A percentile compares a stretch with the other conserved stretches of the same genome.
These are phyloP conservation scores for Penicillium pancosmium DNA, from an alignment of 495 filamentous ascomycete species.

Conservation along the genomic window DNA sequence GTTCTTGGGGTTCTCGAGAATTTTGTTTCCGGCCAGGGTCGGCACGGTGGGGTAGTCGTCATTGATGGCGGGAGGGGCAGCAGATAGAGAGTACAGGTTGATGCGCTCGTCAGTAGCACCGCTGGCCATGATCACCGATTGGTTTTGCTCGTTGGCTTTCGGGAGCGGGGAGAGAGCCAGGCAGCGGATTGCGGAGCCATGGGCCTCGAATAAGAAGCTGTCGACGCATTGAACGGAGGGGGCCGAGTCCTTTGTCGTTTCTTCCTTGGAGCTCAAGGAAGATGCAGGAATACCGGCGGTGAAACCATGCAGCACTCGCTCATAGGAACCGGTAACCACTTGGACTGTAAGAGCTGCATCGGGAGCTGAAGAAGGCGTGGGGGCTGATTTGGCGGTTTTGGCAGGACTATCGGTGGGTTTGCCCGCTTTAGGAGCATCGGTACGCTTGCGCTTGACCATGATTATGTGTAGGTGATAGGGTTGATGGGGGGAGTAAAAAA, in stretches of 20 bases:
- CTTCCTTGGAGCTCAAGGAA: constrained; percentile 25
- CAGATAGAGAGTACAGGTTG: constrained; percentile 90
- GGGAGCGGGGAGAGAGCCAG: constrained; percentile 84
- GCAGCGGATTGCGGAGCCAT: constrained; percentile 86
- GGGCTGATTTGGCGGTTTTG: constrained; percentile 40
- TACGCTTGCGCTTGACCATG: constrained; percentile 82
- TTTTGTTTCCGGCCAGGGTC: constrained; percentile 65
- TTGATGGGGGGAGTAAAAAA: constrained; percentile 12
- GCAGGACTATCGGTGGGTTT: constrained; percentile 30
- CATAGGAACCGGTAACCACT: constrained; percentile 92
- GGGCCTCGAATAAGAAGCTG: constrained; percentile 94
- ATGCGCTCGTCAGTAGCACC: constrained; percentile 92
- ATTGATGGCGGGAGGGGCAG: constrained; percentile 56
- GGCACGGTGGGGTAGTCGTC: constrained; percentile 54
- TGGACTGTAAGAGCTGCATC: constrained; percentile 65
- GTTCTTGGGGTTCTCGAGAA: constrained; percentile 82
- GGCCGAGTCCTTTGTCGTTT: constrained; percentile 28
- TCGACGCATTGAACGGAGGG: constrained; percentile 72
- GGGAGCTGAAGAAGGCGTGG: constrained; percentile 25
- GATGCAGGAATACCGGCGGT: constrained; percentile 66
- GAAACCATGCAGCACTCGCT: constrained; percentile 89
- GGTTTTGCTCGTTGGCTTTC: constrained; percentile 51
- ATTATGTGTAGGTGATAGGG: constrained; percentile 12
- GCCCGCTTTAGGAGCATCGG: constrained; percentile 40
- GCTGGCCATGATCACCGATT: constrained; percentile 83